Base-by-base conservation (phyloP, 164 flowering plant species). In the Pachysandra terminalis region DNA sequence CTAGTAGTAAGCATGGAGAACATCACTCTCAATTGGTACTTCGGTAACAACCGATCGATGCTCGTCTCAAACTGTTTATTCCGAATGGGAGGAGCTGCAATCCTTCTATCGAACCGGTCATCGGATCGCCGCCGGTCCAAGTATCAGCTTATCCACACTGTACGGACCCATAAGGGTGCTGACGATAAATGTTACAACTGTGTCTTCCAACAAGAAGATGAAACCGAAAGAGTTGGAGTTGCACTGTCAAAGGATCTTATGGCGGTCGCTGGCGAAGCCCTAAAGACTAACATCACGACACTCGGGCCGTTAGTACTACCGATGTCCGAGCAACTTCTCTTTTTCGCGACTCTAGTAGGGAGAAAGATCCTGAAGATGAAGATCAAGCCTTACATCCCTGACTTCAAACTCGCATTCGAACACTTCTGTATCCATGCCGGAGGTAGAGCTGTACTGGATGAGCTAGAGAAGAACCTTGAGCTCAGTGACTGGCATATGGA, bases 401-500 rank as follows among this genome's bases (percentile, higher is more conserved):
- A 90, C 64, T 90, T 90, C 72, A 90, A 88, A 83, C 78, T 87
- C 14, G 96, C 96, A 0, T 90, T 88, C 71, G 89, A 90, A 74
- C 96, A 90, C 61, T 90, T 90, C 67, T 90, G 96, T 75, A 87
- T 90, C 9, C 96, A 90, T 58, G 93, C 96, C 0, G 96, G 93
- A 25, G 96, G 96, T 0, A 73, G 96, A 65, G 96, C 87, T 0
- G 96, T 90, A 53, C 57, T 90, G 35, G 96, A 90, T 59, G 96
- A 88, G 74, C 64, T 90, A 19, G 92, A 90, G 90, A 88, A 90
- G 81, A 90, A 88, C 41, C 82, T 90, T n/a, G 85, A 83, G 6
- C 77, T 90, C 7, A 74, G 35, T 19, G 77, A 83, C 9, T 82
- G 88, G 88, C 96, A 90, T 56, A 87, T 90, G 93, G 96, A 90